These are phyloP conservation scores for Butyriboletus loyo DNA, from an alignment of 768 basidiomycete species.

Conservation along the genomic window DNA sequence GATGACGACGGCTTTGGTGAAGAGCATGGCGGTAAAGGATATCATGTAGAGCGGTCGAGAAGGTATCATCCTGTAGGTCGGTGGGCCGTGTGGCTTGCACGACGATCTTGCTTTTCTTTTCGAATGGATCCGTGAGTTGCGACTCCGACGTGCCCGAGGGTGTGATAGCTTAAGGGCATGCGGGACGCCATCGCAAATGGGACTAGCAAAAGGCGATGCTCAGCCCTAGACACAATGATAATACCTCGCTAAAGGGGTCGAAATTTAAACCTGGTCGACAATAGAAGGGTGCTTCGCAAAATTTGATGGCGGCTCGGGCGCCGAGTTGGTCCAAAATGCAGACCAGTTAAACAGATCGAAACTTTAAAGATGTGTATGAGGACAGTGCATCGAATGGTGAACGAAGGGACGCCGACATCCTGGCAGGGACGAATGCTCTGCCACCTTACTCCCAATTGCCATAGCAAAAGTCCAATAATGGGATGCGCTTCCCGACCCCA, in stretches of 20 bases:
- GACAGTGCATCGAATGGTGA: background rate
- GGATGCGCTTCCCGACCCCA: background rate
- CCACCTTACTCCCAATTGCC: background rate
- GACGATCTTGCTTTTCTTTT: background rate
- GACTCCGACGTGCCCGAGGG: background rate
- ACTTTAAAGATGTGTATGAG: background rate
- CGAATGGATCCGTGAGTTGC: background rate
- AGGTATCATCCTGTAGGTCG: slow-evolving; percentile 13
- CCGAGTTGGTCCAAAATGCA: background rate
- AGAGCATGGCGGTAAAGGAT: slow-evolving; percentile 15
- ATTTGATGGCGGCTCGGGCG: background rate
- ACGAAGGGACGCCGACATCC: too few species aligned
- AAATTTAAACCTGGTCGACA: background rate
- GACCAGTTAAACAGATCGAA: background rate
- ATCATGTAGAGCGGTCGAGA: slow-evolving; percentile 12
- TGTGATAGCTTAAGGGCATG: background rate
- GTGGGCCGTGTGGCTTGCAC: background rate
- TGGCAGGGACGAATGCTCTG: background rate
- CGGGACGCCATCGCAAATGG: background rate
- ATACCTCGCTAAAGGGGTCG: background rate
- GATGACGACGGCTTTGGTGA: slow-evolving; percentile 19
- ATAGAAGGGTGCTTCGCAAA: background rate
- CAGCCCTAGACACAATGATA: slow-evolving; percentile 9
- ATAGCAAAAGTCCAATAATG: background rate
- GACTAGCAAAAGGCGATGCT: slow-evolving; percentile 1